Evolutionary conservation across 257 asterid species (phyloP), one percentile per base, ranked within the genome.

Genomic region (Anisodus tanguticus): DNA sequence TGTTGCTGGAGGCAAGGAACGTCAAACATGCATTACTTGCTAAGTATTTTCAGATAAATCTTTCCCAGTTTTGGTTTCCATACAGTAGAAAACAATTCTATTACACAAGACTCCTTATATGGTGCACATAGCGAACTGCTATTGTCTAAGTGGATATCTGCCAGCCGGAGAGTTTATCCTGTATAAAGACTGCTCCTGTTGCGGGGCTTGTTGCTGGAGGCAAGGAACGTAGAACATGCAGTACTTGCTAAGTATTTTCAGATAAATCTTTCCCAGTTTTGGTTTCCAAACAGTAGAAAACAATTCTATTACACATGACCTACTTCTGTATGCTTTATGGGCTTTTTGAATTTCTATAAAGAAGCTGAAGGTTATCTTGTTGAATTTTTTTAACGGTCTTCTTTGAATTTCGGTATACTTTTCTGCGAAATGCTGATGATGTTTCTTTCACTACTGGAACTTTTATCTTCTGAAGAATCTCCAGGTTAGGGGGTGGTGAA

Each of bases 311-410:
- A 39, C 31, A 22, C 62, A 19, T 51, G 62, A 15, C 22, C 13
- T 49, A 4, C 45, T 49, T 0, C 62, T 6, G 12, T 26, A 51
- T 6, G 8, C 41, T 11, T 1, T 49, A 49, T 19, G 13, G 13
- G 8, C 1, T 47, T n/a, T 26, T 74, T 49, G 22, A 74, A 13
- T 49, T 74, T 37, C 60, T 35, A 5, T 74, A 22, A 49, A 9
- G 9, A 5, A 59, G 5, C 26, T 12, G 6, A 51, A 7, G 26
- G 47, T 51, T 22, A 26, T 63, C 81, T 13, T 76, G 47, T 76
- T 26, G 81, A 76, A 51, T 76, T 76, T 76, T 45, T 76, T 41
- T 70, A 17, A 70, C 78, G 4, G 15, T 43, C 16, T 69, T 69
- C 15, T 11, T 43, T 71, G 58, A 43, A 71, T 71, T 0, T n/a